Evolutionary conservation across 352 stramenopile genomes (phyloP).

Genomic region (Globisporangium emineosum): DNA sequence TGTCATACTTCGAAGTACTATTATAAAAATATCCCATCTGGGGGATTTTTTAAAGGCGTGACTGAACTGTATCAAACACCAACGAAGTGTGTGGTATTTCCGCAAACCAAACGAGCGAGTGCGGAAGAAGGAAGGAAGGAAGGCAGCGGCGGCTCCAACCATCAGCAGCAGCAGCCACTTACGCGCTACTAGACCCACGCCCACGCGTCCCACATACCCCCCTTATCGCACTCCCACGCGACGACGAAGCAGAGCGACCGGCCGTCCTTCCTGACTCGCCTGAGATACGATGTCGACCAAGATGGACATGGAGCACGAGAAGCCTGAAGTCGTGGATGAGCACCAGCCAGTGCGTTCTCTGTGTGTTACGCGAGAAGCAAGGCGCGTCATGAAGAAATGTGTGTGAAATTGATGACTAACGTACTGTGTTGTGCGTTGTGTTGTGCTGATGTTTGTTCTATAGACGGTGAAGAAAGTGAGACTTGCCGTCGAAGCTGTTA

Average conservation of each 20-base stretch:
- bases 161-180: background rate
- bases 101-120: slow-evolving; percentile 13
- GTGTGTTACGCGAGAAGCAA: background rate
- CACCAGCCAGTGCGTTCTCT: slow-evolving; percentile 44
- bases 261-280: background rate
- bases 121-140: slow-evolving; percentile 7
- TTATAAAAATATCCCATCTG: too few species aligned
- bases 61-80: background rate
- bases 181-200: background rate
- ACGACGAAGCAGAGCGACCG: background rate
- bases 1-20: too few species aligned
- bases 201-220: background rate
- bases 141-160: background rate
- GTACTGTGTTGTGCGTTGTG: background rate
- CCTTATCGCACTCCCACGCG: background rate
- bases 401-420: background rate
- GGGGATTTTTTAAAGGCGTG: too few species aligned
- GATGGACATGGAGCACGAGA: slow-evolving; percentile 69
- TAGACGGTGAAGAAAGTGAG: slow-evolving; percentile 63
- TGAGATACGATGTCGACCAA: slow-evolving; percentile 55
- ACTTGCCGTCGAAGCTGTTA: slow-evolving; percentile 44
- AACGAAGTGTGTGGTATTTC: slow-evolving; percentile 1
- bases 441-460: background rate
- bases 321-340: slow-evolving; percentile 59
- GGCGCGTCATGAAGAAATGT: background rate